These are phyloP conservation scores for Quercus aquifolioides DNA, from an alignment of 306 rosid species.

Conservation along the genomic window DNA sequence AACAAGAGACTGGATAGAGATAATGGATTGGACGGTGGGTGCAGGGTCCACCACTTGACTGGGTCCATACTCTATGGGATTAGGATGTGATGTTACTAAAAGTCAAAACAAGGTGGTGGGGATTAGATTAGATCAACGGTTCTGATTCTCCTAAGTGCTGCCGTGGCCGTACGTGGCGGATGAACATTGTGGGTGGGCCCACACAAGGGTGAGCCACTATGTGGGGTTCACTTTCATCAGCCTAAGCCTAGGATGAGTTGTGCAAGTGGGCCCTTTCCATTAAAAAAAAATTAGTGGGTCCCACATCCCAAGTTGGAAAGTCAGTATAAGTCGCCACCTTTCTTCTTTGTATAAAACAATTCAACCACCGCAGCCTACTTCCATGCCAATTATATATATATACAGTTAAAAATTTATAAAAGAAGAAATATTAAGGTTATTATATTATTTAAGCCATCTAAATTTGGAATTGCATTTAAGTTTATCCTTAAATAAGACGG, in stretches of 20 bases:
- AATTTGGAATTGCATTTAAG: no score
- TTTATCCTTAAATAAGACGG: no score
- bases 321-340: no score
- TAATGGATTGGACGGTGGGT: constrained; percentile 7
- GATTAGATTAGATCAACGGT: neutral
- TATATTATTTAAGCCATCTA: no score
- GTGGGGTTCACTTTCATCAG: neutral
- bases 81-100: neutral
- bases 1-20: neutral
- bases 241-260: neutral
- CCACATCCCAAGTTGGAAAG: no score
- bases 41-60: constrained; percentile 6
- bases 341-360: no score
- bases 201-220: neutral
- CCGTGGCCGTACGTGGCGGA: constrained; percentile 7
- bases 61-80: neutral
- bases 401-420: no score
- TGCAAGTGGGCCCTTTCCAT: no score
- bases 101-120: constrained; percentile 9
- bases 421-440: no score
- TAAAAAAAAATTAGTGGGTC: no score
- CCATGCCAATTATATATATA: no score
- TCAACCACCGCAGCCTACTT: no score
- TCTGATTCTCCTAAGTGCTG: neutral
- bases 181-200: neutral